Evolutionary conservation across 805 yeast species (phyloP).

Genomic region (Metschnikowia hibisci): DNA sequence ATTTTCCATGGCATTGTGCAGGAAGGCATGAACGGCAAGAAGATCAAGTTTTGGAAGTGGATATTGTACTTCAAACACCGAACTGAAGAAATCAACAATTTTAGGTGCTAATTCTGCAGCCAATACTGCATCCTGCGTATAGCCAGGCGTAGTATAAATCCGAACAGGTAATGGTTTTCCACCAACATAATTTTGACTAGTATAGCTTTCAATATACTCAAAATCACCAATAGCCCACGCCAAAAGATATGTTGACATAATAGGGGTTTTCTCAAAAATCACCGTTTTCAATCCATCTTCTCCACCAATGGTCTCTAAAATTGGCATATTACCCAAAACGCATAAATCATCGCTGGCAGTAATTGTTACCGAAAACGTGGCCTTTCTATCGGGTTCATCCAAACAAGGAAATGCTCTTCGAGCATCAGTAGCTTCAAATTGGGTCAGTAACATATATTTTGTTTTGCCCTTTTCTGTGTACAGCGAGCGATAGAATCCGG

Average conservation of each 20-base stretch:
- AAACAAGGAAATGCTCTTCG: slow-evolving; percentile 56
- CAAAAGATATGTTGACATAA: slow-evolving; percentile 53
- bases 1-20: slow-evolving; percentile 90
- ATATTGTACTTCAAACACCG: slow-evolving; percentile 49
- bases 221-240: slow-evolving; percentile 61
- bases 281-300: slow-evolving; percentile 22
- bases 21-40: slow-evolving; percentile 72
- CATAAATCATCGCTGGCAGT: slow-evolving; percentile 30
- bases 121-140: slow-evolving; percentile 42
- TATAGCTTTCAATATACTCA: slow-evolving; percentile 47
- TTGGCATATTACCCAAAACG: slow-evolving; percentile 50
- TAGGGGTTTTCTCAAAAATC: slow-evolving; percentile 45
- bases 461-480: slow-evolving; percentile 37
- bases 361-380: slow-evolving; percentile 48
- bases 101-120: slow-evolving; percentile 47
- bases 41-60: slow-evolving; percentile 81
- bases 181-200: slow-evolving; percentile 33
- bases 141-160: slow-evolving; percentile 51
- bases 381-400: slow-evolving; percentile 55
- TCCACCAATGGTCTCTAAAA: slow-evolving; percentile 15
- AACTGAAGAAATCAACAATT: slow-evolving; percentile 48
- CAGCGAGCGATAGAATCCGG: slow-evolving; percentile 50
- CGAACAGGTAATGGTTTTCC: slow-evolving; percentile 46
- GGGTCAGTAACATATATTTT: slow-evolving; percentile 46
- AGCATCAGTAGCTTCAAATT: slow-evolving; percentile 58